These are phyloP conservation scores for Pseudoneurospora amorphoporcata DNA, from an alignment of 495 filamentous ascomycete species.

Conservation along the genomic window DNA sequence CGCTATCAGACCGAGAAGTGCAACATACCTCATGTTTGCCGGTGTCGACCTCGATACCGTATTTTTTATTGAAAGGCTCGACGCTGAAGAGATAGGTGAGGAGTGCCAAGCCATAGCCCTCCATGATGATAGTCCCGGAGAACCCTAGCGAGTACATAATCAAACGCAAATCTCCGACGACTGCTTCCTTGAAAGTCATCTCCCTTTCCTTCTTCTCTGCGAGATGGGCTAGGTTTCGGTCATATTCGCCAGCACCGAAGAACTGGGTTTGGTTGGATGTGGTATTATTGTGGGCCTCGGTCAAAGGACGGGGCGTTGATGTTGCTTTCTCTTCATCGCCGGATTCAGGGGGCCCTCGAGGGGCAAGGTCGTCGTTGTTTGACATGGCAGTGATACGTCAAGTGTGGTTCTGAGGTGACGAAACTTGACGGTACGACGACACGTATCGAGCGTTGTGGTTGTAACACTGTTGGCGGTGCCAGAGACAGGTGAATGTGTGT, in stretches of 20 bases:
- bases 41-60: slow-evolving; percentile 30
- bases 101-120: slow-evolving; percentile 28
- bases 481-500: background rate
- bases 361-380: background rate
- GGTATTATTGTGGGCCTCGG: background rate
- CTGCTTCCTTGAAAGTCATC: slow-evolving; percentile 15
- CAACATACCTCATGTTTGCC: slow-evolving; percentile 17
- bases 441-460: background rate
- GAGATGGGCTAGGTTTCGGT: slow-evolving; percentile 8
- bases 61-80: slow-evolving; percentile 45
- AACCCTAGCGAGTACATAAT: slow-evolving; percentile 21
- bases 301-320: background rate
- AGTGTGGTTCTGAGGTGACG: background rate
- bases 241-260: slow-evolving; percentile 2
- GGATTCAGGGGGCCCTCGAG: background rate
- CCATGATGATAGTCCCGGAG: slow-evolving; percentile 25
- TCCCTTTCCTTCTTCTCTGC: slow-evolving; percentile 8
- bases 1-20: background rate
- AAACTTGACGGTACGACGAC: background rate
- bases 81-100: slow-evolving; percentile 31
- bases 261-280: background rate
- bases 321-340: background rate
- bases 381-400: background rate
- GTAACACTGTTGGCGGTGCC: background rate
- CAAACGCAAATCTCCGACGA: slow-evolving; percentile 11